Evolutionary conservation across 164 flowering plant species (phyloP).

Genomic region (Amborella trichopoda): DNA sequence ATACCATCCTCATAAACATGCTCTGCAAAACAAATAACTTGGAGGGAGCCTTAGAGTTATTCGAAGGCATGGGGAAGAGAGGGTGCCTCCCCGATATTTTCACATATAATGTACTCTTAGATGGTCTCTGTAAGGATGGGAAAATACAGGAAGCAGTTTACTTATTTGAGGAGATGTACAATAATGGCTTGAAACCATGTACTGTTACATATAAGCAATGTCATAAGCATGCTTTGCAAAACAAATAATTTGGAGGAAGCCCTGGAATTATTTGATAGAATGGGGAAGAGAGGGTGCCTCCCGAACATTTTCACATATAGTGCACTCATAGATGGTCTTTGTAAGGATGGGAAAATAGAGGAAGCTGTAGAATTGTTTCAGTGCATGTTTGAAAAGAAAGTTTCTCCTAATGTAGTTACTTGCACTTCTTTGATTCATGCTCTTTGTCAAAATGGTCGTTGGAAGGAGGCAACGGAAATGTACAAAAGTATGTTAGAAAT

Average conservation of each 20-base stretch:
- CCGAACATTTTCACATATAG: slow-evolving; percentile 1
- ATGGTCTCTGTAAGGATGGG: slow-evolving; percentile 51
- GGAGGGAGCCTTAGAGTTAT: slow-evolving; percentile 8
- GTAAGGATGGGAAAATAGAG: slow-evolving; percentile 7
- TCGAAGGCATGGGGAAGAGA: slow-evolving; percentile 38
- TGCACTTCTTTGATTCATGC: slow-evolving; percentile 8
- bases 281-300: no score
- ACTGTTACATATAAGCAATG: slow-evolving; percentile 43
- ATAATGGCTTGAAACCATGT: slow-evolving; percentile 40
- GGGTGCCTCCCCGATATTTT: slow-evolving; percentile 35
- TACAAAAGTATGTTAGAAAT: slow-evolving; percentile 6
- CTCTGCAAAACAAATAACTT: slow-evolving; percentile 35
- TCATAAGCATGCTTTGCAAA: no score
- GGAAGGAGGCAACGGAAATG: slow-evolving; percentile 4
- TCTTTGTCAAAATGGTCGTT: slow-evolving; percentile 4
- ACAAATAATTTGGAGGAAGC: no score
- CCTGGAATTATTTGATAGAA: no score
- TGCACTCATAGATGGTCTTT: slow-evolving; percentile 6
- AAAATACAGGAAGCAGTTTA: slow-evolving; percentile 33
- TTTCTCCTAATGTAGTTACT: slow-evolving; percentile 7
- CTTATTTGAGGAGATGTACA: slow-evolving; percentile 32
- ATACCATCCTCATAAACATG: slow-evolving; percentile 50
- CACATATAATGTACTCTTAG: slow-evolving; percentile 44
- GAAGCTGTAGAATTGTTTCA: slow-evolving; percentile 11
- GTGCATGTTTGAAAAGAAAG: slow-evolving; percentile 3